Conservation (phyloP, 306 rosid genomes). For the Dryas drummondii region DNA sequence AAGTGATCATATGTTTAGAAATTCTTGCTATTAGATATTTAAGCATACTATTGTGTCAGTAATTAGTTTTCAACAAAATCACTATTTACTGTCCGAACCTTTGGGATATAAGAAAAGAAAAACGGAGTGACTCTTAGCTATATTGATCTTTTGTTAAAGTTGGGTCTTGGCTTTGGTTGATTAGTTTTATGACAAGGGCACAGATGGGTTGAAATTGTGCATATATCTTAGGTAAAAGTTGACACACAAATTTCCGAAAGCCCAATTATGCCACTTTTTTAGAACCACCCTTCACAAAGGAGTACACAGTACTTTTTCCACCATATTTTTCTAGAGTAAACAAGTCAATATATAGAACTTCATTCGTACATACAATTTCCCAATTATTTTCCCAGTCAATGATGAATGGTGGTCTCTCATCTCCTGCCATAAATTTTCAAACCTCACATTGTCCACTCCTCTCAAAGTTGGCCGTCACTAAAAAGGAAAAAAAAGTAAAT, state of each 20-base stretch:
- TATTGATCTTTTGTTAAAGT: neutral
- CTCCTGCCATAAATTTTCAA: conserved; percentile 13
- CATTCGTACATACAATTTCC: conserved; percentile 12
- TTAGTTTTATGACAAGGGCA: neutral
- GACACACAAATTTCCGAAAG: conserved; percentile 1
- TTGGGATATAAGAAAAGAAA: too few species aligned
- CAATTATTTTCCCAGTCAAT: conserved; percentile 36
- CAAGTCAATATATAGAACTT: conserved; percentile 28
- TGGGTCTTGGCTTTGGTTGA: neutral
- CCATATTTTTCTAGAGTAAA: neutral
- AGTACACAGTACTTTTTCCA: conserved; percentile 12
- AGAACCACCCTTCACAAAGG: conserved; percentile 29
- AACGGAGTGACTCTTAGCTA: too few species aligned
- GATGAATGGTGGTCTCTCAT: conserved; percentile 19
- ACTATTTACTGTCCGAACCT: too few species aligned
- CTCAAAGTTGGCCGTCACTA: conserved; percentile 39
- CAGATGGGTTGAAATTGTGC: neutral
- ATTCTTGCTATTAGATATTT: too few species aligned
- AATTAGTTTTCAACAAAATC: too few species aligned
- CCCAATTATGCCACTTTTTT: conserved; percentile 22
- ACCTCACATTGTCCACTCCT: conserved; percentile 32
- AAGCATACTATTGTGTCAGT: too few species aligned
- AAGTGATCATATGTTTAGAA: too few species aligned
- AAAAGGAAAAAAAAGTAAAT: conserved; percentile 3
- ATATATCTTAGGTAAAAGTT: conserved; percentile 4